Evolutionary conservation across 129 eudicot genomes (phyloP), one percentile per base, ranked within the genome.

Genomic region (Flaveria robusta): DNA sequence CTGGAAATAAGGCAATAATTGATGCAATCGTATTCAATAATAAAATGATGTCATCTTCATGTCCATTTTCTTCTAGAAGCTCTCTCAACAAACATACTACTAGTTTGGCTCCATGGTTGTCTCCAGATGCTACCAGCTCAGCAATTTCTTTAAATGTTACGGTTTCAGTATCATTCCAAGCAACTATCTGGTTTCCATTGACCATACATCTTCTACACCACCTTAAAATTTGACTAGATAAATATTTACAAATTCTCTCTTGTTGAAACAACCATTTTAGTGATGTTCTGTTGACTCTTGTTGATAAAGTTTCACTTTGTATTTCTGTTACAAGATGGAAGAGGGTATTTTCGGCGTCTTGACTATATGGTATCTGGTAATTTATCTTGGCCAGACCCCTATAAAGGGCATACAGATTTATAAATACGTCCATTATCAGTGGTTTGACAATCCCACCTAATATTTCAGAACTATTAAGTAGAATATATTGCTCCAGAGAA

Each of bases 221-320:
- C 42, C 81, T 86, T 66, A 95, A 68, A 74, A 95, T 74, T 85
- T 91, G 96, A 63, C 19, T 24, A 9, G 90, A 87, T 80, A 95
- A 67, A 50, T 82, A 58, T 70, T 86, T 79, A 77, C 85, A 82
- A 66, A 95, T 84, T 82, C 85, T 86, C 68, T 91, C 97, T 84
- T 95, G 99, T 75, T 91, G 99, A 81, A 95, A 95, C 75, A 95
- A 71, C 99, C 99, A 95, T 82, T 82, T 91, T 45, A 91, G 70
- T 43, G 99, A 87, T 68, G 77, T 83, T 27, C 52, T 58, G 85
- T 95, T 96, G 67, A 89, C 79, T 72, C 83, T 84, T 24, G 65
- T 54, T 31, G 82, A 82, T 24, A 88, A 83, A 43, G 88, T 75
- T 74, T 91, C 89, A 81, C 86, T 85, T 65, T 82, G 84, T 58